Evolutionary conservation across 768 basidiomycete genomes (phyloP).

Genomic region (Suillus occidentalis): DNA sequence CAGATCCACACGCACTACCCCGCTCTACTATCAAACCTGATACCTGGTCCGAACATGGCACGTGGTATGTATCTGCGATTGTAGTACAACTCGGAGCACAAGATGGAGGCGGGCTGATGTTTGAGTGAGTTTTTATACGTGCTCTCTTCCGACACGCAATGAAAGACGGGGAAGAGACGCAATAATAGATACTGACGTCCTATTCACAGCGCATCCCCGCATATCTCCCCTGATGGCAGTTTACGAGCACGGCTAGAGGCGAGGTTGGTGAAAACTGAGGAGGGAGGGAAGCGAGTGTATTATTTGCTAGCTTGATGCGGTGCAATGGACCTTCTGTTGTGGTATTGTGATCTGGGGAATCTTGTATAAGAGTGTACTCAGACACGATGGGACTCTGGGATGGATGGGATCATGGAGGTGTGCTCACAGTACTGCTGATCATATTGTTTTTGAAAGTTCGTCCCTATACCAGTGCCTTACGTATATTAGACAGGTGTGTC

Average conservation of each 20-base stretch:
- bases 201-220: slow-evolving; percentile 42
- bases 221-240: slow-evolving; percentile 45
- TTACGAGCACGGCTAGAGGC: slow-evolving; percentile 49
- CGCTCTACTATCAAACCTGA: slow-evolving; percentile 7
- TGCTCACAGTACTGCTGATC: not conserved
- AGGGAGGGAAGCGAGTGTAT: slow-evolving; percentile 39
- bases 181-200: not conserved
- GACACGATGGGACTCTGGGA: not conserved
- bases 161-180: not conserved
- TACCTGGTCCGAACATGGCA: slow-evolving; percentile 16
- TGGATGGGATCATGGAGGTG: not conserved
- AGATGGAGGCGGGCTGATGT: slow-evolving; percentile 47
- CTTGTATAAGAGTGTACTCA: not conserved
- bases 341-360: not conserved
- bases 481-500: not conserved
- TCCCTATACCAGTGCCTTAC: not conserved
- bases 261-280: slow-evolving; percentile 35
- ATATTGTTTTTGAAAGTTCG: not conserved
- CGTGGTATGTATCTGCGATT: slow-evolving; percentile 30
- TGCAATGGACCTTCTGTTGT: not conserved
- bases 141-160: not conserved
- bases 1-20: slow-evolving; percentile 8
- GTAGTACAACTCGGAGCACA: slow-evolving; percentile 41
- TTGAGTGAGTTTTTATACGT: slow-evolving; percentile 43
- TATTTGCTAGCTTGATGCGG: slow-evolving; percentile 36